Evolutionary conservation across 176 grass and related monocot species (phyloP), one percentile per base, ranked within the genome.

Genomic region (Neostapfia colusana): DNA sequence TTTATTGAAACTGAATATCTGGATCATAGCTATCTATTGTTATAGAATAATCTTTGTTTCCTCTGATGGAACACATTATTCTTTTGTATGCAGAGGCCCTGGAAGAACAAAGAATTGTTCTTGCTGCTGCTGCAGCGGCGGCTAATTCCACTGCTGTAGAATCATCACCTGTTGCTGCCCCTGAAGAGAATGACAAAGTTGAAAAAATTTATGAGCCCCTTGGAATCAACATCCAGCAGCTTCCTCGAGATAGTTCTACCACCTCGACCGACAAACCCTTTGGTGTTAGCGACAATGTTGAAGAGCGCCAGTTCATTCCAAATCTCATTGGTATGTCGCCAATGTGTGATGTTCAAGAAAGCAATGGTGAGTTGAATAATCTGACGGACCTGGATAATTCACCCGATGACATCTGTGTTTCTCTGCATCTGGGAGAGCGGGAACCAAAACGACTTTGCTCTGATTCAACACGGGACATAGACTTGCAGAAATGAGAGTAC

Each of bases 291-390:
- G 87, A 87, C 41, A 91, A 84, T 25, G 84, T 97, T 11, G 91
- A 91, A 80, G 94, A 93, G 86, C 94, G 50, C 34, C 93, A 89
- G 67, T 97, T 97, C 69, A 90, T 96, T 57, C 81, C 81, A 6
- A 97, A 81, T 83, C 74, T 98, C 46, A 95, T 87, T 41, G 68
- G 87, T 54, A 89, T 90, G 84, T 86, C 87, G 8, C 85, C 80
- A 1, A 77, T 77, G 36, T 80, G 17, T 8, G 76, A 88, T n/a
- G 61, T 43, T 46, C 80, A 85, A 59, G 89, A 84, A 58, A 56
- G 48, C 54, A 93, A 83, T 8, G 76, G 73, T 3, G 86, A 79
- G 48, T 17, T 81, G 64, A 86, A 88, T 40, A 84, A 77, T 61
- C 59, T 25, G 8, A n/a, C 43, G 4, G 79, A 75, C 63, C 42